Conservation (phyloP, 257 asterid genomes). For the Ilex asprella region DNA sequence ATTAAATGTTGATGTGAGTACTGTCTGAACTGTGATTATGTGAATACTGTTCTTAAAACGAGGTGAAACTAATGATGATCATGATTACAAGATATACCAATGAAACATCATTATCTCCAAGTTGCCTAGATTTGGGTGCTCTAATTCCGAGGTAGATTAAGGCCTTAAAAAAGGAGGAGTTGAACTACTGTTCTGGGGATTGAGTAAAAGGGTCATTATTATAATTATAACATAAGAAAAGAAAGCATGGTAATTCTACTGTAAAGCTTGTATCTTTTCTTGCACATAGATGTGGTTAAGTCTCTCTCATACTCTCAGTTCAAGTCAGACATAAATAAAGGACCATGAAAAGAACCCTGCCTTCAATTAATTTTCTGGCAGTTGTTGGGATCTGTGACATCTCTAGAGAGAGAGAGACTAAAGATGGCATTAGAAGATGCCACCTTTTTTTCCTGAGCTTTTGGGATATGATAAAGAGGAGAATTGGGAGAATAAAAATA, state of each 20-base stretch:
- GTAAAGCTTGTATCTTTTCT: conserved; percentile 49
- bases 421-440: conserved; percentile 16
- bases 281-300: not conserved
- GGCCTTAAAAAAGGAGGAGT: conserved; percentile 19
- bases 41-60: conserved; percentile 11
- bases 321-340: conserved; percentile 48
- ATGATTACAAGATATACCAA: conserved; percentile 1
- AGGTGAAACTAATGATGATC: conserved; percentile 16
- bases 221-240: conserved; percentile 9
- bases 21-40: conserved; percentile 11
- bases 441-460: conserved; percentile 25
- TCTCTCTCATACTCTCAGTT: conserved; percentile 8
- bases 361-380: conserved; percentile 26
- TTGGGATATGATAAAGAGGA: conserved; percentile 25
- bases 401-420: not conserved
- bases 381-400: conserved; percentile 29
- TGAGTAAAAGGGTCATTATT: conserved; percentile 40
- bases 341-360: conserved; percentile 31
- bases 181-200: conserved; percentile 61
- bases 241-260: conserved; percentile 22
- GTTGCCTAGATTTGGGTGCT: conserved; percentile 10
- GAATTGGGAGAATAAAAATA: not conserved
- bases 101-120: conserved; percentile 11
- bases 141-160: conserved; percentile 37
- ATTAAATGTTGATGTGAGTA: conserved; percentile 8